A percentile compares a stretch with the other conserved stretches of the same genome.
Conservation (phyloP, 108 stramenopile genomes). For the Nitzschia sp. region DNA sequence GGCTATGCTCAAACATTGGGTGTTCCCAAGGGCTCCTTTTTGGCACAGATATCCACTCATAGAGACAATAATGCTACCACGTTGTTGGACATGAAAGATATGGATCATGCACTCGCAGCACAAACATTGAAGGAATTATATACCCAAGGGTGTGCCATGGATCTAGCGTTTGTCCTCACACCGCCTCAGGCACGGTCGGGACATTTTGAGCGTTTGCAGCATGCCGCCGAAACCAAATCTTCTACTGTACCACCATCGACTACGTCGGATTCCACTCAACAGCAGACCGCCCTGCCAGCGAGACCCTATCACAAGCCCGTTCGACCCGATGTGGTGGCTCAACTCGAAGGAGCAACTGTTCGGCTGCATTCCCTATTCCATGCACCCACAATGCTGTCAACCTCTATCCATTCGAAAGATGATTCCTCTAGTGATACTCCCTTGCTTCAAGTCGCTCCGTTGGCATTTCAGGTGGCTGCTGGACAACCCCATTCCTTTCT, state of each 20-base stretch:
- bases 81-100: constrained; percentile 12
- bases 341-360: constrained; percentile 51
- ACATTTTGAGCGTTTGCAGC: constrained; percentile 46
- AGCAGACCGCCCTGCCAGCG: background rate
- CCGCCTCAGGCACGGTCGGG: constrained; percentile 61
- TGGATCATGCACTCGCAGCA: constrained; percentile 55
- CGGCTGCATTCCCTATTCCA: constrained; percentile 50
- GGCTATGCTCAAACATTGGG: constrained; percentile 44
- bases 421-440: no score
- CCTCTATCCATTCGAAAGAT: background rate
- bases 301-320: constrained; percentile 21
- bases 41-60: constrained; percentile 43
- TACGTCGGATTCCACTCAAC: background rate
- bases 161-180: constrained; percentile 45
- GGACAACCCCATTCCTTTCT: constrained; percentile 33
- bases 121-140: constrained; percentile 26
- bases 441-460: constrained; percentile 16
- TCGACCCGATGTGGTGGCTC: constrained; percentile 26
- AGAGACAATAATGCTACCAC: constrained; percentile 8
- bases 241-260: background rate
- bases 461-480: constrained; percentile 43
- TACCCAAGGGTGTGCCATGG: background rate
- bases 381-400: constrained; percentile 18
- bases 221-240: constrained; percentile 7
- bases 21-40: constrained; percentile 53